Evolutionary conservation across 495 filamentous ascomycete genomes (phyloP).

Genomic region (Xylaria nigripes): DNA sequence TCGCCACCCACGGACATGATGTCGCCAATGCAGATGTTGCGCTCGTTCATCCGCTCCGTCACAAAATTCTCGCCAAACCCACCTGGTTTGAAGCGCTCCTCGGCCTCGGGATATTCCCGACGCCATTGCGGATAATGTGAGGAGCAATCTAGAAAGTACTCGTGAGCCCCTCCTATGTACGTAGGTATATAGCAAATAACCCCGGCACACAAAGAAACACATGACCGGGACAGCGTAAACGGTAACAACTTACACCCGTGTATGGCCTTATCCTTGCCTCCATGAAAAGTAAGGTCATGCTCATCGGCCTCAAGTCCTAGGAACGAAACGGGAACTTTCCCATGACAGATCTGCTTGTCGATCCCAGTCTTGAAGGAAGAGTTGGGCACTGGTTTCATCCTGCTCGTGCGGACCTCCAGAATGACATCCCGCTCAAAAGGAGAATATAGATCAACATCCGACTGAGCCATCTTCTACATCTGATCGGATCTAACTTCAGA

Average conservation of each 20-base stretch:
- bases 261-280: slow-evolving; percentile 48
- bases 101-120: slow-evolving; percentile 34
- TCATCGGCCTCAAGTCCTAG: slow-evolving; percentile 47
- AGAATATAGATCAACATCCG: slow-evolving; percentile 30
- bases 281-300: slow-evolving; percentile 48
- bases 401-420: slow-evolving; percentile 45
- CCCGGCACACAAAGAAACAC: too few species aligned
- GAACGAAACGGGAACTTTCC: slow-evolving; percentile 34
- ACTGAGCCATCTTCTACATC: not conserved
- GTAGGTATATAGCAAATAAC: too few species aligned
- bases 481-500: too few species aligned
- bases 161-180: too few species aligned
- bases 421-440: slow-evolving; percentile 38
- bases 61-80: slow-evolving; percentile 54
- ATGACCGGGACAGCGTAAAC: too few species aligned
- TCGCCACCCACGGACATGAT: slow-evolving; percentile 32
- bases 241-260: slow-evolving; percentile 41
- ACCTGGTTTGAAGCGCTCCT: slow-evolving; percentile 38
- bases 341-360: slow-evolving; percentile 36
- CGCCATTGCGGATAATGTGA: slow-evolving; percentile 45
- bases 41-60: slow-evolving; percentile 42
- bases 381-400: slow-evolving; percentile 40
- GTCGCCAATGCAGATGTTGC: slow-evolving; percentile 52
- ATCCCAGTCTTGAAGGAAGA: slow-evolving; percentile 42
- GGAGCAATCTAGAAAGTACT: slow-evolving; percentile 34